Evolutionary conservation across 2,329 filamentous ascomycete genomes (phyloP).

Genomic region (Didymella arachidicola): DNA sequence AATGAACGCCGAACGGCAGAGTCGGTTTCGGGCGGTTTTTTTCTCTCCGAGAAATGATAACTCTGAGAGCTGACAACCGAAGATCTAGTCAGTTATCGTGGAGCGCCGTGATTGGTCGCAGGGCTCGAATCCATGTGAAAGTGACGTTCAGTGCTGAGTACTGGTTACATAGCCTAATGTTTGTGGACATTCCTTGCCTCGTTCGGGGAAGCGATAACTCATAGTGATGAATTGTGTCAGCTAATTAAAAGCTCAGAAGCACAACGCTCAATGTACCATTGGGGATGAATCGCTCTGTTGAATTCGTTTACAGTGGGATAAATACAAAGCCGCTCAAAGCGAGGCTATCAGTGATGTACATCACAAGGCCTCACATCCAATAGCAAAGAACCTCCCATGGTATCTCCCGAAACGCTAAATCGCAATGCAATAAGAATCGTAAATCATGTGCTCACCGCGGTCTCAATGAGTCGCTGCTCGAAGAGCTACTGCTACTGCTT

Average conservation of each 20-base stretch:
- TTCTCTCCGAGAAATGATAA: slow-evolving; percentile 4
- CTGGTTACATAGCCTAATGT: slow-evolving; percentile 3
- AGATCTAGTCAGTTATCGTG: slow-evolving; percentile 16
- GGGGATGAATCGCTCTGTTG: neutral
- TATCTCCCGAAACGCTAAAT: slow-evolving; percentile 30
- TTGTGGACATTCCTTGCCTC: neutral
- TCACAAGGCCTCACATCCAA: neutral
- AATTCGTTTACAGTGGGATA: neutral
- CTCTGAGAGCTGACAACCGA: slow-evolving; percentile 10
- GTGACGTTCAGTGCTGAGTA: neutral
- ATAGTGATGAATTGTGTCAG: neutral
- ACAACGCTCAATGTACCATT: neutral
- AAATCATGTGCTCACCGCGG: slow-evolving; percentile 12
- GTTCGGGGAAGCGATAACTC: neutral
- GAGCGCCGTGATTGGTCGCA: slow-evolving; percentile 13
- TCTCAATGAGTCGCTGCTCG: neutral
- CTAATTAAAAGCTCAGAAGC: neutral
- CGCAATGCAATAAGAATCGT: slow-evolving; percentile 24
- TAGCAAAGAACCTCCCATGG: slow-evolving; percentile 21
- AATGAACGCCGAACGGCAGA: neutral
- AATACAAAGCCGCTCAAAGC: neutral
- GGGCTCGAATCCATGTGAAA: neutral
- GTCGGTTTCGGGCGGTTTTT: neutral
- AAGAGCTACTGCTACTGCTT: slow-evolving; percentile 6
- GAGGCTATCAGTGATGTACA: neutral